Evolutionary conservation across 306 rosid genomes (phyloP).

Genomic region (Albizia julibrissin): DNA sequence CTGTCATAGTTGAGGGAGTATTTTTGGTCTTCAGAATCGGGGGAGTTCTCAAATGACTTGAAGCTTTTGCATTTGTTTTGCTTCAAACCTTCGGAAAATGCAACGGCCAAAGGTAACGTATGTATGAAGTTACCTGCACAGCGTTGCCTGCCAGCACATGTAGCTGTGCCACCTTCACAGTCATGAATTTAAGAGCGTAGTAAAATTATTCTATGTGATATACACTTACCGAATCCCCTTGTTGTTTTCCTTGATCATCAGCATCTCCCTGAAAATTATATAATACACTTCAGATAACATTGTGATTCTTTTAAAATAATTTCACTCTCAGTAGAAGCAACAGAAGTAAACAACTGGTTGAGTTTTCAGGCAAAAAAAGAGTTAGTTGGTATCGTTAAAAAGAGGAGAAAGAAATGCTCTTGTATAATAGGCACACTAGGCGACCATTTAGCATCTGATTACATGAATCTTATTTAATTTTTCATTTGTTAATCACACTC

Average conservation of each 20-base stretch:
- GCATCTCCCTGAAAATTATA: constrained; percentile 67
- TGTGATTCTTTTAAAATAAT: constrained; percentile 14
- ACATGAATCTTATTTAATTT: neutral
- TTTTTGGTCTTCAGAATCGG: neutral
- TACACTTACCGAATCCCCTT: constrained; percentile 75
- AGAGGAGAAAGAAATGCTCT: neutral
- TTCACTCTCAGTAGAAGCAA: constrained; percentile 16
- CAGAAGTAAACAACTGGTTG: neutral
- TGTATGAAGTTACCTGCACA: neutral
- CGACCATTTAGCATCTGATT: neutral
- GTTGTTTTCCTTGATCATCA: constrained; percentile 59
- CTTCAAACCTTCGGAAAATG: neutral
- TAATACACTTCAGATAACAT: constrained; percentile 8
- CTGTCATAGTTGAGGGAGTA: neutral
- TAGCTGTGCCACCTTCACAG: neutral
- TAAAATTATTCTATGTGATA: constrained; percentile 14
- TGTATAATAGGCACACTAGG: neutral
- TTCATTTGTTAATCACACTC: neutral
- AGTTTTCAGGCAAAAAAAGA: neutral
- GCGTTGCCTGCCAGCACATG: neutral
- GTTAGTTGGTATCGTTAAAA: neutral
- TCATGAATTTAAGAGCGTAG: neutral
- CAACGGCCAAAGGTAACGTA: neutral
- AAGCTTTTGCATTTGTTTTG: neutral
- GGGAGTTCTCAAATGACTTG: neutral